These are phyloP conservation scores for Wickerhamiella bombiphila DNA, from an alignment of 805 yeast genomes.

Conservation along the genomic window DNA sequence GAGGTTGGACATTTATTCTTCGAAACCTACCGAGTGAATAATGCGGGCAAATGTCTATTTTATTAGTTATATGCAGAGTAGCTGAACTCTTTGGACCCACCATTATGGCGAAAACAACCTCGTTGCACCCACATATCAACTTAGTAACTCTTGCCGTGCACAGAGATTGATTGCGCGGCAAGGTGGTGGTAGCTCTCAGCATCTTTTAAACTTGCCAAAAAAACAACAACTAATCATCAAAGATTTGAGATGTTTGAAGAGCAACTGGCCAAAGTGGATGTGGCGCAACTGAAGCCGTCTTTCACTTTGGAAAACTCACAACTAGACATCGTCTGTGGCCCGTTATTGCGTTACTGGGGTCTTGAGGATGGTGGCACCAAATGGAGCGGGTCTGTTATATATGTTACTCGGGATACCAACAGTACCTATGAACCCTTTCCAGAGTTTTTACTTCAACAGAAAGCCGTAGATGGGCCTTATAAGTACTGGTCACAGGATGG, in stretches of 20 bases:
- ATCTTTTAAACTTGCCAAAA: background rate
- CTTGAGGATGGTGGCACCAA: slow-evolving; percentile 36
- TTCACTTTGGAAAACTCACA: slow-evolving; percentile 3
- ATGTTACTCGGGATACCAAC: slow-evolving; percentile 39
- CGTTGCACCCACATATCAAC: too few species aligned
- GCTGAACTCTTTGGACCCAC: too few species aligned
- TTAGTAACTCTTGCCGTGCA: background rate
- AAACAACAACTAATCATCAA: background rate
- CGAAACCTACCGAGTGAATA: too few species aligned
- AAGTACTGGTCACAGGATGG: slow-evolving; percentile 29
- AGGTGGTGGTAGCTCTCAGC: background rate
- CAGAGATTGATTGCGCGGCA: background rate
- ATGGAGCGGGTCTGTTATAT: slow-evolving; percentile 55
- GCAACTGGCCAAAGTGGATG: slow-evolving; percentile 5
- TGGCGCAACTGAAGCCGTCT: slow-evolving; percentile 8
- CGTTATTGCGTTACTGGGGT: slow-evolving; percentile 54
- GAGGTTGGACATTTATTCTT: too few species aligned
- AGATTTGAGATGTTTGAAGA: slow-evolving; percentile 8
- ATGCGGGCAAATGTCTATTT: too few species aligned
- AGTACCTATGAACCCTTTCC: slow-evolving; percentile 20
- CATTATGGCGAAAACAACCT: too few species aligned
- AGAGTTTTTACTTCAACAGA: slow-evolving; percentile 26
- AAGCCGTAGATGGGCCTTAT: slow-evolving; percentile 23
- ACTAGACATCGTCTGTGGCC: slow-evolving; percentile 37
- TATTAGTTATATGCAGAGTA: too few species aligned